Conservation (phyloP, 148 eudicot genomes). For the Dysphania ambrosioides region DNA sequence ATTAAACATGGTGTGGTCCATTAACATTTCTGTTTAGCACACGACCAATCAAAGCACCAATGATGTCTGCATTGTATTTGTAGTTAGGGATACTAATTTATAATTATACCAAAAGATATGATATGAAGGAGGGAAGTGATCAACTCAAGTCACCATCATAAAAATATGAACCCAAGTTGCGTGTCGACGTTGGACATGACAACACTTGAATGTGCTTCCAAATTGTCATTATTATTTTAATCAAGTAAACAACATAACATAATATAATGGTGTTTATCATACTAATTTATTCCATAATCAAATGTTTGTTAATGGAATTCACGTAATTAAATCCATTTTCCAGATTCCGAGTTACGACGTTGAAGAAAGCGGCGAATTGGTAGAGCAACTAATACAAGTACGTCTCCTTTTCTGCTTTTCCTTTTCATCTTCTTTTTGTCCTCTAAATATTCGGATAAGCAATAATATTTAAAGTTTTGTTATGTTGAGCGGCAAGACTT, state of each 20-base stretch:
- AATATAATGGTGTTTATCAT: too few species aligned
- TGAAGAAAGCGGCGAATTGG: constrained; percentile 4
- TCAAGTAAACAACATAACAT: too few species aligned
- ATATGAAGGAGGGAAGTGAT: neutral
- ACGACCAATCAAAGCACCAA: neutral
- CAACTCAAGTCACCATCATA: constrained; percentile 1
- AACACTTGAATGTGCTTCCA: neutral
- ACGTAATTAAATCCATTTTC: neutral
- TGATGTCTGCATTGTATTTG: neutral
- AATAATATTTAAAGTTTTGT: too few species aligned
- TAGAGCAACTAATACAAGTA: neutral
- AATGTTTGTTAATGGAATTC: neutral
- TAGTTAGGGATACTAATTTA: neutral
- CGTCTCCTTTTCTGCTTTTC: neutral
- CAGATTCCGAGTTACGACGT: neutral
- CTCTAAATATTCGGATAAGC: neutral
- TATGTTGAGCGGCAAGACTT: too few species aligned
- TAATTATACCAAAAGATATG: neutral
- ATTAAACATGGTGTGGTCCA: neutral
- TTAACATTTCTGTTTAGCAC: neutral
- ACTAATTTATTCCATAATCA: neutral
- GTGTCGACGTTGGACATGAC: constrained; percentile 10
- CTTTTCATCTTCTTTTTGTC: neutral
- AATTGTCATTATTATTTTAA: neutral
- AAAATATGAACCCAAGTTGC: constrained; percentile 9